phyloP scores from a whole-genome alignment of 345 rosid species.

The Salix viminalis region DNA sequence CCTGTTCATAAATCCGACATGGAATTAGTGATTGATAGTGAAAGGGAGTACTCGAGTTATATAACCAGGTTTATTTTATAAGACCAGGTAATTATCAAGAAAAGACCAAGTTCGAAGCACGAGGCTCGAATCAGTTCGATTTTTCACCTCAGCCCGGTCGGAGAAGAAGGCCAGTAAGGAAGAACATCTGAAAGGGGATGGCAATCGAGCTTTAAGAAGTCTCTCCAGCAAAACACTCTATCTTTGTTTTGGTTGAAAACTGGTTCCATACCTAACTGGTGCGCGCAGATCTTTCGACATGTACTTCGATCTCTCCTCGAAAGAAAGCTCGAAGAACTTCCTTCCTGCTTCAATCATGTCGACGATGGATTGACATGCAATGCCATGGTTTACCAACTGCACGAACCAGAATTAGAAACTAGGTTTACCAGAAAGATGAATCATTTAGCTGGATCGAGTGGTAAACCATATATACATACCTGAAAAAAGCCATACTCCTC shows the following conservation, averaged over 20 bases:
- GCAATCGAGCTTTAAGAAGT: constrained; percentile 41
- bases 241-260: constrained; percentile 38
- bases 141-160: constrained; percentile 26
- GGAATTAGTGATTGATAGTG: neutral
- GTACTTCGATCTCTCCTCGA: constrained; percentile 39
- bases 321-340: constrained; percentile 34
- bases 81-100: neutral
- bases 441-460: neutral
- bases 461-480: constrained; percentile 13
- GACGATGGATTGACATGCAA: constrained; percentile 11
- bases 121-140: neutral
- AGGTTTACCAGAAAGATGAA: neutral
- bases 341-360: constrained; percentile 16
- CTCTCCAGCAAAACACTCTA: constrained; percentile 39
- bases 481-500: constrained; percentile 40
- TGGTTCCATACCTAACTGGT: constrained; percentile 38
- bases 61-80: neutral
- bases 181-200: constrained; percentile 26
- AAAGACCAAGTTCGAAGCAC: neutral
- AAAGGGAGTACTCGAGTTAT: neutral
- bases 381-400: constrained; percentile 38
- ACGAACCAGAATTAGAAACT: neutral
- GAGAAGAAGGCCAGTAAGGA: constrained; percentile 40
- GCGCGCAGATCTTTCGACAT: constrained; percentile 33
- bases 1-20: constrained; percentile 17